Conservation (phyloP, 805 yeast species). For the Candida sakaeoensis region DNA sequence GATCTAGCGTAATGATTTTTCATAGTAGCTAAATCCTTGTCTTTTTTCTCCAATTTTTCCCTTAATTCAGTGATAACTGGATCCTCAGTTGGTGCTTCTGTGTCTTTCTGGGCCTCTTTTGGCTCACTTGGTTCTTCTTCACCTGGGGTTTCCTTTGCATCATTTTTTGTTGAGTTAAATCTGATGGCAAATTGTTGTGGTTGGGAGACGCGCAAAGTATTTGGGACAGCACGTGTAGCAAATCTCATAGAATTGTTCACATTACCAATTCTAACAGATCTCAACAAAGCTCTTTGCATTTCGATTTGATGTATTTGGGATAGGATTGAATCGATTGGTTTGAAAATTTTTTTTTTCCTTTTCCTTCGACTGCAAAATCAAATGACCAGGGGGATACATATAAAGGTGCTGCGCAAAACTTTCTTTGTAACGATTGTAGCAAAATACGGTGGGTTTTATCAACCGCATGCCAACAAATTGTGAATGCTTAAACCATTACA, state of each 20-base stretch:
- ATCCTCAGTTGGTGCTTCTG: constrained; percentile 14
- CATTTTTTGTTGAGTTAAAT: constrained; percentile 15
- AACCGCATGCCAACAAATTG: no score
- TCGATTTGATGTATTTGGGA: not conserved
- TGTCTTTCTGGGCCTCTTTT: constrained; percentile 12
- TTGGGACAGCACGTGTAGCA: constrained; percentile 11
- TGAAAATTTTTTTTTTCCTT: constrained; percentile 10
- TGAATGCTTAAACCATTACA: no score
- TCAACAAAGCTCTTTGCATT: constrained; percentile 26
- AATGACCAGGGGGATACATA: not conserved
- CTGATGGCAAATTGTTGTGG: constrained; percentile 10
- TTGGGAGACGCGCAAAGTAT: not conserved
- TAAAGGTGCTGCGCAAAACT: not conserved
- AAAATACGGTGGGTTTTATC: no score
- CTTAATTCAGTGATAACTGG: constrained; percentile 33
- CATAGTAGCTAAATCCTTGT: constrained; percentile 72
- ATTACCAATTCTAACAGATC: constrained; percentile 14
- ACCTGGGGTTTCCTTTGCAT: constrained; percentile 14
- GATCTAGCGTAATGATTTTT: constrained; percentile 81
- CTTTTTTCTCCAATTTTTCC: constrained; percentile 55
- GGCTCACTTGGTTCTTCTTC: constrained; percentile 9
- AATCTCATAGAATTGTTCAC: constrained; percentile 13
- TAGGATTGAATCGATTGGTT: not conserved
- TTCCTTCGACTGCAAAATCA: not conserved
- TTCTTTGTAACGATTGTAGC: no score